These are phyloP conservation scores for Aspergillus arachidicola DNA, from an alignment of 2,329 filamentous ascomycete species.

Conservation along the genomic window DNA sequence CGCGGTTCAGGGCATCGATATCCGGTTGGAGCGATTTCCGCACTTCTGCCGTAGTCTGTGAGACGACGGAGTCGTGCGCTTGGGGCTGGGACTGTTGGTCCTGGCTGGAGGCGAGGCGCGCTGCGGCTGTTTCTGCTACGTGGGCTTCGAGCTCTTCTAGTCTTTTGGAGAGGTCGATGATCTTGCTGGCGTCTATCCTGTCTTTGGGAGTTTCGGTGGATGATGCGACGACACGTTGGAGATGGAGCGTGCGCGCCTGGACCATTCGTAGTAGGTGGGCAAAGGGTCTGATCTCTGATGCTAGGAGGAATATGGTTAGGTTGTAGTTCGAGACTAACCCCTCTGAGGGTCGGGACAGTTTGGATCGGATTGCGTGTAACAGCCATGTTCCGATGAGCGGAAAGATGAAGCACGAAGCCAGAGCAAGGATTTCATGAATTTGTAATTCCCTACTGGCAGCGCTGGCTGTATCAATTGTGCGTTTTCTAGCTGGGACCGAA, in stretches of 20 bases:
- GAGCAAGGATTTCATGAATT: constrained; percentile 72
- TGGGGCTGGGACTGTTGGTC: constrained; percentile 26
- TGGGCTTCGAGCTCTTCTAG: constrained; percentile 71
- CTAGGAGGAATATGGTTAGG: constrained; percentile 84
- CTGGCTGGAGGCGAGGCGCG: constrained; percentile 19
- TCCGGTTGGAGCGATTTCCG: constrained; percentile 73
- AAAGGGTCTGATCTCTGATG: constrained; percentile 80
- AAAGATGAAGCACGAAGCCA: constrained; percentile 76
- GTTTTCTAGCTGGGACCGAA: neutral
- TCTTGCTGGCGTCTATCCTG: constrained; percentile 29
- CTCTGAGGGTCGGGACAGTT: constrained; percentile 81
- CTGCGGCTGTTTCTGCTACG: constrained; percentile 42
- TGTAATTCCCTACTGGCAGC: constrained; percentile 66
- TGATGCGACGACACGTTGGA: constrained; percentile 69
- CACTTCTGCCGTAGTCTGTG: constrained; percentile 56
- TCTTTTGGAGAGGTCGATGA: constrained; percentile 64
- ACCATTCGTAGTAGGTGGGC: constrained; percentile 81
- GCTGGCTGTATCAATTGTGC: constrained; percentile 26
- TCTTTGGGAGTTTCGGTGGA: constrained; percentile 35
- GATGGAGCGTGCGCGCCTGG: constrained; percentile 74
- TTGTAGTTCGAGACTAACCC: constrained; percentile 91
- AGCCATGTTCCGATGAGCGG: constrained; percentile 81
- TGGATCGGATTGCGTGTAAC: constrained; percentile 76
- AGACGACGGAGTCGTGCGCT: constrained; percentile 39
- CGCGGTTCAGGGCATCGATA: constrained; percentile 83